Base-by-base conservation (phyloP, 805 yeast species). In the Lipomyces chichibuensis region DNA sequence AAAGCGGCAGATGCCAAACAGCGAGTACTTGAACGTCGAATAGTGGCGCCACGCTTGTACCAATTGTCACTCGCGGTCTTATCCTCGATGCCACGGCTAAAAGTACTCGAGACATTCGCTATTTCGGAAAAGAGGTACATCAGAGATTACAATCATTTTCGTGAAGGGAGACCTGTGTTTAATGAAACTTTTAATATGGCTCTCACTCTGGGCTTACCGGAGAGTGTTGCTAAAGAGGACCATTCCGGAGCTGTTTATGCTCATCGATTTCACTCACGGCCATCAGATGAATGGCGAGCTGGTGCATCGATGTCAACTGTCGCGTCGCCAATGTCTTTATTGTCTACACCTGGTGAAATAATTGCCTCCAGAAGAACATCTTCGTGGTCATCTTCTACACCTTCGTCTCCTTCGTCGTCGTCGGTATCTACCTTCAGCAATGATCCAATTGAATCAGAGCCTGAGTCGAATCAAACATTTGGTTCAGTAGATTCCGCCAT, bases 221-320 rank as follows among this genome's bases (percentile, higher is more conserved):
- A 52, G 55, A 52, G 17, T 25, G 55, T 52, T 14, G 55, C 55
- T 3, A 17, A 9, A 14, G 55, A 52, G 55, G 55, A 52, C 33
- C 3, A 52, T 23, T 52, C 55, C 11, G 55, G 55, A 25, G 55
- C 55, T 29, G 55, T 52, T 13, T 29, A 23, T 29, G 55, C 55
- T 52, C 55, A 52, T 23, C 29, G 55, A 17, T 52, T 25, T 29
- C 33, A 52, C n/a, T 52, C 55, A 13, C 55, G 55, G n/a, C 33
- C 55, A 49, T n/a, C 23, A 49, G 27, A 49, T 25, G 55, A 52
- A 25, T 49, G 53, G 53, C 23, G 53, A 49, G 17, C 14, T 25
- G 27, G 35, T 11, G 32, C 20, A 11, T 29, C 55, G 33, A 13
- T 14, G 25, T 25, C 55, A 25, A 52, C n/a, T 29, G 29, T 25